Percentiles rank a stretch among this genome's conserved stretches.
phyloP scores from a whole-genome alignment of 805 yeast species.

The Vanderwaltozyma yarrowii region DNA sequence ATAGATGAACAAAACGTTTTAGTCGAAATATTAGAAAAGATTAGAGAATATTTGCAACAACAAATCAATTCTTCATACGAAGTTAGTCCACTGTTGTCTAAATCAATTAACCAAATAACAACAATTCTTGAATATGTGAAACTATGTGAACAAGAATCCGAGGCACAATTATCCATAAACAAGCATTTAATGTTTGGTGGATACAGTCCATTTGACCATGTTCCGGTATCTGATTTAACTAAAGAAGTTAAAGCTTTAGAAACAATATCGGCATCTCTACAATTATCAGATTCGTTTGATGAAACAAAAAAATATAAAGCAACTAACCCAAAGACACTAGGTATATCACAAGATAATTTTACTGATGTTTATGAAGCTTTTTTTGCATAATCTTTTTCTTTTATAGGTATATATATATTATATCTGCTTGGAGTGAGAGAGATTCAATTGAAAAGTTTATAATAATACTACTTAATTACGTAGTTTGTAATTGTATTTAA shows the following conservation, averaged over 20 bases:
- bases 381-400: no score
- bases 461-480: background rate
- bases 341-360: conserved; percentile 16
- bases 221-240: conserved; percentile 7
- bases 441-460: background rate
- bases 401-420: no score
- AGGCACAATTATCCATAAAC: background rate
- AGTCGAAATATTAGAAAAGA: conserved; percentile 12
- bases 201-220: conserved; percentile 13
- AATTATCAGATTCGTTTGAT: conserved; percentile 18
- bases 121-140: conserved; percentile 12
- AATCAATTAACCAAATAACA: conserved; percentile 10
- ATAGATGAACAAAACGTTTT: conserved; percentile 11
- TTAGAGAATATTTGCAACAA: conserved; percentile 17
- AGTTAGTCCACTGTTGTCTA: conserved; percentile 10
- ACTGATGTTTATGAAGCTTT: conserved; percentile 13
- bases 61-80: conserved; percentile 20
- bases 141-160: conserved; percentile 3
- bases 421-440: no score
- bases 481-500: background rate
- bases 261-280: conserved; percentile 20
- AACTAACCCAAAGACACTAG: conserved; percentile 12
- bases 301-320: conserved; percentile 13
- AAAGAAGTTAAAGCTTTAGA: conserved; percentile 13
- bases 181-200: conserved; percentile 1